phyloP scores from a whole-genome alignment of 495 filamentous ascomycete species.

The Podospora pseudocomata region DNA sequence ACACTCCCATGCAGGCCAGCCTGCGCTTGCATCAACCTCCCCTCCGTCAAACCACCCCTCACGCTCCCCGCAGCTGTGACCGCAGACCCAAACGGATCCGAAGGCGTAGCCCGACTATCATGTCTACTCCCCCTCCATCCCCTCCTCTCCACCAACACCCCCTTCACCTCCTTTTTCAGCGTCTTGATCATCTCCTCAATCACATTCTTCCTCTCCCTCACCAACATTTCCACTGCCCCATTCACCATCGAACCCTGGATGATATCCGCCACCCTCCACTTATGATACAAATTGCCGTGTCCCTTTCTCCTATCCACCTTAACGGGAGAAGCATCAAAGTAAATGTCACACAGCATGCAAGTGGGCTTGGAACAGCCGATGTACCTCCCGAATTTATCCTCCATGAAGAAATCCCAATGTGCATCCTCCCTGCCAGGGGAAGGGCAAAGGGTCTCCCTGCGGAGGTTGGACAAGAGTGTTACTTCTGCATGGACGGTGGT shows the following conservation, averaged over 20 bases:
- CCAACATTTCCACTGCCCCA: neutral
- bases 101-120: neutral
- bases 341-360: slow-evolving; percentile 27
- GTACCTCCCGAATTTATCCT: slow-evolving; percentile 16
- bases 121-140: neutral
- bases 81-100: neutral
- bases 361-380: slow-evolving; percentile 32
- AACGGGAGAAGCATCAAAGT: slow-evolving; percentile 17
- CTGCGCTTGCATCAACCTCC: neutral
- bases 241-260: slow-evolving; percentile 3
- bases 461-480: slow-evolving; percentile 9
- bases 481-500: slow-evolving; percentile 23
- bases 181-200: slow-evolving; percentile 21
- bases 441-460: neutral
- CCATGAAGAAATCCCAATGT: slow-evolving; percentile 23
- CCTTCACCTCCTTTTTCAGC: neutral
- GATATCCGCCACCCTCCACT: slow-evolving; percentile 26
- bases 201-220: slow-evolving; percentile 9
- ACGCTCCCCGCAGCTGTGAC: neutral
- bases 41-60: neutral
- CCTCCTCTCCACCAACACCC: neutral
- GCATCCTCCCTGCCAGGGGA: neutral
- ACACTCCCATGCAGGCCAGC: neutral
- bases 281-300: slow-evolving; percentile 25
- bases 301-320: slow-evolving; percentile 14